Evolutionary conservation across 805 yeast species (phyloP).

Genomic region (Wickerhamiella sergipiensis): DNA sequence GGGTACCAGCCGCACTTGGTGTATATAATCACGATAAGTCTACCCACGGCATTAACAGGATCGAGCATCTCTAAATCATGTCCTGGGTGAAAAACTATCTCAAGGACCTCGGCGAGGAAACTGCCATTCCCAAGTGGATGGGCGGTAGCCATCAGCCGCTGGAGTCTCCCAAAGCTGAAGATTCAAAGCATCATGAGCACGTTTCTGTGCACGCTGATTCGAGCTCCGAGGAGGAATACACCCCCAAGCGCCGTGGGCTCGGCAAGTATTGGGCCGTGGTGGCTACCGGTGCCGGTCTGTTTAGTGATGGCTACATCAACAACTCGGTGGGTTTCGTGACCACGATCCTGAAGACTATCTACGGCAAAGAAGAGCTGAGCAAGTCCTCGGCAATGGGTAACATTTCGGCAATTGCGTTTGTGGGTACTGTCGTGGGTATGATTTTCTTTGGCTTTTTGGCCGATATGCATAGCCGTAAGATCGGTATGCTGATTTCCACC

Average conservation of each 20-base stretch:
- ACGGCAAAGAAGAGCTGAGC: slow-evolving; percentile 43
- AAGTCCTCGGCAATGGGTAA: slow-evolving; percentile 60
- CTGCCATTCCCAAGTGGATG: slow-evolving; percentile 9
- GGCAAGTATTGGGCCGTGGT: slow-evolving; percentile 50
- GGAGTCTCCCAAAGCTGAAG: not conserved
- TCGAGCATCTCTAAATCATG: not conserved
- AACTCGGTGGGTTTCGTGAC: slow-evolving; percentile 69
- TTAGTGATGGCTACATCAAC: slow-evolving; percentile 87
- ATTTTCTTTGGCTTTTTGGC: slow-evolving; percentile 66
- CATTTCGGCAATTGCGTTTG: slow-evolving; percentile 79
- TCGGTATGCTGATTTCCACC: slow-evolving; percentile 73
- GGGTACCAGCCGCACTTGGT: not conserved
- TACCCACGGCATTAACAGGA: not conserved
- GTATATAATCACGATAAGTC: not conserved
- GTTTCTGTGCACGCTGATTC: not conserved
- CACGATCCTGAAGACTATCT: slow-evolving; percentile 52
- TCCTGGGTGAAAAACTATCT: slow-evolving; percentile 1
- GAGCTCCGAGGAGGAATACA: not conserved
- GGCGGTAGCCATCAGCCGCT: not conserved
- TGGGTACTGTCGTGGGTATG: slow-evolving; percentile 83
- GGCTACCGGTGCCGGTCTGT: slow-evolving; percentile 83
- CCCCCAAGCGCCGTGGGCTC: not conserved
- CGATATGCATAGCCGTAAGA: slow-evolving; percentile 67
- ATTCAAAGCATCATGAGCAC: not conserved
- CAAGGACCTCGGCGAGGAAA: slow-evolving; percentile 8